Evolutionary conservation across 257 asterid species (phyloP), one percentile per base, ranked within the genome.

Genomic region (Solanum pennellii): DNA sequence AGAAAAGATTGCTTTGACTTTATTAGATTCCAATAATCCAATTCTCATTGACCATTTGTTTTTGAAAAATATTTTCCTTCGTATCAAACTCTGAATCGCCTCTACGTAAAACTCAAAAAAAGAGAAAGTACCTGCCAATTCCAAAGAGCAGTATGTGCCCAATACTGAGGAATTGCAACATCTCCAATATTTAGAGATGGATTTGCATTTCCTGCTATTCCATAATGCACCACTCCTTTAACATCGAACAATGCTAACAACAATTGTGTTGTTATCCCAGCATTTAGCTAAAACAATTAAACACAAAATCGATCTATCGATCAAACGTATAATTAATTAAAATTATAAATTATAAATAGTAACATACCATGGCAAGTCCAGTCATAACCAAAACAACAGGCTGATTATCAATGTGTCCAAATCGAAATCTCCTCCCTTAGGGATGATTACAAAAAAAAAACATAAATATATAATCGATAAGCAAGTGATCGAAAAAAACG

Each of bases 191-290:
- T 68, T 7, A 88, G 79, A 18, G 90, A 65, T n/a, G 95, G 92
- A 72, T 93, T 90, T 86, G 93, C 93, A 90, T 93, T 93, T 41
- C 98, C 98, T 33, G 94, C 95, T 44, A 93, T 92, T 12, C 98
- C 98, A 86, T 89, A 94, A 45, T 94, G 96, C 79, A 94, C 92
- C n/a, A 94, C 93, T 45, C 96, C 95, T 89, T 91, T 89, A 25
- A 93, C 75, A 3, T 88, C 60, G 87, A 94, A 94, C 41, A 89
- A 59, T 71, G 91, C 91, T 86, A 94, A 9, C 52, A 93, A 86
- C 3, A 94, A 87, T 60, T 94, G 96, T 15, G 98, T 94, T 2
- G 95, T 91, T 39, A 89, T 87, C 1, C 93, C 98, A 42, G 98
- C 93, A 65, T 94, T 94, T 83, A 94, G 13, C 98, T 94, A 42